These are phyloP conservation scores for Monilinia laxa DNA, from an alignment of 2,329 filamentous ascomycete species.

Conservation along the genomic window DNA sequence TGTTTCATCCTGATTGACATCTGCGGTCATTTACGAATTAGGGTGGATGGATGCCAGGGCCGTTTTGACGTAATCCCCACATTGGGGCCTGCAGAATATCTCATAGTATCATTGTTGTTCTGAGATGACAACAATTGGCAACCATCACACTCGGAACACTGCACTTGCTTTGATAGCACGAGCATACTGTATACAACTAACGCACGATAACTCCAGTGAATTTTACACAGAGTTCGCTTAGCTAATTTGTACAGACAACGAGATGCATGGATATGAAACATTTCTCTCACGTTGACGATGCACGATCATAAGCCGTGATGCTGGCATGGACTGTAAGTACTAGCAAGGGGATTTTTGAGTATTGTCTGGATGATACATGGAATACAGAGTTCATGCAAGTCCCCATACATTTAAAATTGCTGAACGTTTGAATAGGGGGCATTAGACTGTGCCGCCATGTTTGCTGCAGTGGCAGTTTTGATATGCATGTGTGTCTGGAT, in stretches of 20 bases:
- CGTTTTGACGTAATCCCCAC: slow-evolving; percentile 12
- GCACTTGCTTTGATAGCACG: background rate
- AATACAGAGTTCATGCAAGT: slow-evolving; percentile 5
- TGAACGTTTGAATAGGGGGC: background rate
- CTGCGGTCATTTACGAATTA: slow-evolving; percentile 20
- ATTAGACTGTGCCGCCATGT: background rate
- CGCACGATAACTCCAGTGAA: slow-evolving; percentile 9
- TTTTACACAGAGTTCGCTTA: slow-evolving; percentile 2
- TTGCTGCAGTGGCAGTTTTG: slow-evolving; percentile 4
- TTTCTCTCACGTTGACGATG: slow-evolving; percentile 4
- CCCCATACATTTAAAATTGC: background rate
- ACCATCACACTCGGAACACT: background rate
- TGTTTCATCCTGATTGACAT: slow-evolving; percentile 23
- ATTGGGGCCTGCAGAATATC: background rate
- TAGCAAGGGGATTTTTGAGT: background rate
- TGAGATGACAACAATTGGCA: slow-evolving; percentile 11
- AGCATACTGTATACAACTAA: slow-evolving; percentile 10
- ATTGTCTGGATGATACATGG: background rate
- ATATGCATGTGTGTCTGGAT: slow-evolving; percentile 3
- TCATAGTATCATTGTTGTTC: slow-evolving; percentile 6
- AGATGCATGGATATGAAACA: slow-evolving; percentile 6
- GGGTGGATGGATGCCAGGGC: slow-evolving; percentile 6
- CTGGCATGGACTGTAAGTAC: slow-evolving; percentile 6
- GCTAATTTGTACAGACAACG: slow-evolving; percentile 5
- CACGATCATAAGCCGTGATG: slow-evolving; percentile 14